Base-by-base conservation (phyloP, 768 basidiomycete genomes). In the Phylloporus scabripes region DNA sequence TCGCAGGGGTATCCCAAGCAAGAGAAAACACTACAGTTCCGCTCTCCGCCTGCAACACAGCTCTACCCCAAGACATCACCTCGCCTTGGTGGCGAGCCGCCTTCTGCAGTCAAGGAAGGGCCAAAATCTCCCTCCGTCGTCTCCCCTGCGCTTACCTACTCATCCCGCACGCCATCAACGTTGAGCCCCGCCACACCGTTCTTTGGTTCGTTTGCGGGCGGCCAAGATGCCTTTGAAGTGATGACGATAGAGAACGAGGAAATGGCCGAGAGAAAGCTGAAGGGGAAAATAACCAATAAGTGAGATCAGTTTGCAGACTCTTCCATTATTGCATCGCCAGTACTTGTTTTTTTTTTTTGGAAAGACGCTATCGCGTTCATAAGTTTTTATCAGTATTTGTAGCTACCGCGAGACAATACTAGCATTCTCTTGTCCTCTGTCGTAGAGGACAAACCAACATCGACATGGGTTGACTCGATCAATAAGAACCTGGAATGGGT, bases 131-230 rank as follows among this genome's bases (percentile, higher is more conserved):
- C 83, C 1, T 70, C 76, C 34, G 69, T 82, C 46, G 74, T 83
- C 21, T 85, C 84, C 4, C 84, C 84, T 9, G 77, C 83, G 7
- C 72, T 86, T 50, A 85, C 81, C 14, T 86, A 81, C 58, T 80
- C 81, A n/a, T 80, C 75, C 18, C 70, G 72, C 38, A 81, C 83
- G 23, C 78, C 82, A 14, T 79, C 81, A 33, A 83, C 81, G 24
- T 71, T 85, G 47, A 85, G 84, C 60, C 84, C 84, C 15, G 77
- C 82, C 10, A 86, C 83, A 10, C 83, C 83, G 10, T 86, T 84
- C 68, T 81, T 85, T 65, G 77, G 78, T 23, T 77, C 79, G 7
- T 84, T 85, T 60, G 42, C 42, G 17, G 48, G 61, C 18, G 51
- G 54, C 26, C 59, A 63, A 44, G 71, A 70, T 21, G 52, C 46